Evolutionary conservation across 1,284 basidiomycete species (phyloP), one percentile per base, ranked within the genome.

Genomic region (Gymnopus androsaceus): DNA sequence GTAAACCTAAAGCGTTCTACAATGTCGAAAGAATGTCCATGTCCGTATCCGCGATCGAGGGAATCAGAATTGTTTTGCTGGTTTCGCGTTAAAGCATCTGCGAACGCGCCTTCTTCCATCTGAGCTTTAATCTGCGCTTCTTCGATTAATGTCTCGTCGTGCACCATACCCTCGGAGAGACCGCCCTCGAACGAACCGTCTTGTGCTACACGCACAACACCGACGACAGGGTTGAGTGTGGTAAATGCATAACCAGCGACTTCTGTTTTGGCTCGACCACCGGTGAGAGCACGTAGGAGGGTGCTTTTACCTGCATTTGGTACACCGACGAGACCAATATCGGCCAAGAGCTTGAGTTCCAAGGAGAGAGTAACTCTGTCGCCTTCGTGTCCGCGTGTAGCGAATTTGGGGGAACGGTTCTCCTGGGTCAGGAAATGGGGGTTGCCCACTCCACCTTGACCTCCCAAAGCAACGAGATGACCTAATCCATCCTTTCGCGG

Each of bases 261-360:
- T 65, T 94, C 89, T 2, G 92, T 94, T 65, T 87, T 87, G 11
- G 91, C 90, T 15, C 88, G 75, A 1, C 88, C 88, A 4, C 91
- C 92, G 0, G 95, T 98, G 17, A 99, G 75, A 0, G 94, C 92
- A 12, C 93, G 87, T 3, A 99, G 77, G 17, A 99, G 76, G 0
- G 96, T 99, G 67, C 89, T 90, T 72, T 93, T 92, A 27, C 90
- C 89, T 0, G 93, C 94, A 65, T 99, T 99, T 1, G 97, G 97
- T 72, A 98, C 86, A 0, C 96, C 97, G 3, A 99, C 95, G 11
- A 99, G 76, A 0, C 95, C 97, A 21, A 99, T 82, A 69, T 99
- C 96, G 0, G 95, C 94, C 1, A 96, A 79, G 5, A 95, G 82
- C 70, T 99, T 98, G 63, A 99, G 88, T 71, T 98, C 96, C n/a